Percentiles rank a stretch among this genome's conserved stretches.
These are phyloP conservation scores for Hippophae tibetana DNA, from an alignment of 306 rosid genomes.

Conservation along the genomic window DNA sequence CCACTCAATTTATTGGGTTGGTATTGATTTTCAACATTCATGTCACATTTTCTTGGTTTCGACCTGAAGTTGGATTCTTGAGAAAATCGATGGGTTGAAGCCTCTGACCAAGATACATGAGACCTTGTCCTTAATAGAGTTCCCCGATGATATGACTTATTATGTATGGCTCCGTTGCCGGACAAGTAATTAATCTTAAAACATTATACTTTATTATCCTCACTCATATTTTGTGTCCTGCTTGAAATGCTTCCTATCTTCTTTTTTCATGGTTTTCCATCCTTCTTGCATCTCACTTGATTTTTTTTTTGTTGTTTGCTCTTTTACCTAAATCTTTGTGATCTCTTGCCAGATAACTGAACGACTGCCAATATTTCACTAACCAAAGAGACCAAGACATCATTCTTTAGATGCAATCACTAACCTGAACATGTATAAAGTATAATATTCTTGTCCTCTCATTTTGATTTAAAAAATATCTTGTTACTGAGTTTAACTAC, in stretches of 20 bases:
- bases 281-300: background rate
- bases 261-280: background rate
- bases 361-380: slow-evolving; percentile 54
- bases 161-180: too few relatives aligned
- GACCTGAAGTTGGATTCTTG: slow-evolving; percentile 68
- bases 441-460: slow-evolving; percentile 25
- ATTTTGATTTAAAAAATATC: background rate
- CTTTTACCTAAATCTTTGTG: slow-evolving; percentile 8
- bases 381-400: slow-evolving; percentile 54
- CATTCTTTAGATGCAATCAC: slow-evolving; percentile 54
- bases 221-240: background rate
- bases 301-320: background rate
- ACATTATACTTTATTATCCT: background rate
- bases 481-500: background rate
- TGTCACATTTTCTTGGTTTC: slow-evolving; percentile 96
- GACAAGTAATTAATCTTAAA: slow-evolving; percentile 18
- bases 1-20: too few relatives aligned
- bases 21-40: too few relatives aligned
- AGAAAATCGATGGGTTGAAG: slow-evolving; percentile 43
- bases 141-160: too few relatives aligned
- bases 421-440: slow-evolving; percentile 44
- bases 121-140: too few relatives aligned
- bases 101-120: too few relatives aligned
- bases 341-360: slow-evolving; percentile 43
- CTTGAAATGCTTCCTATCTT: background rate